phyloP scores from a whole-genome alignment of 169 alveolate genomes.

The Eimeria mitis region DNA sequence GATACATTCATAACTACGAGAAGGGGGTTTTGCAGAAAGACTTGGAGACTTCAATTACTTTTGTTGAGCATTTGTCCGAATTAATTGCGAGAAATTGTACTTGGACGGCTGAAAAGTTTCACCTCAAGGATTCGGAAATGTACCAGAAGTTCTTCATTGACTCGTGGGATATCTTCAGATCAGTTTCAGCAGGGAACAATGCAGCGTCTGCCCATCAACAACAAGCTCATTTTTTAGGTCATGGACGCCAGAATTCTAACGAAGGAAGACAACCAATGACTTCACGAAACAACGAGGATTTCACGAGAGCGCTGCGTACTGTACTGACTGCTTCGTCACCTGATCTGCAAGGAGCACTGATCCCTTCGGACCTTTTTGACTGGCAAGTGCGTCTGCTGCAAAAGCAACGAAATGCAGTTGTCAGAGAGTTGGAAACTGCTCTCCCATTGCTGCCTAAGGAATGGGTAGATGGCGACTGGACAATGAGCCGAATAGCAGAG shows the following conservation, averaged over 20 bases:
- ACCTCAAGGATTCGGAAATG: conserved; percentile 45
- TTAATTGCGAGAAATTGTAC: conserved; percentile 25
- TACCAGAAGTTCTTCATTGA: conserved; percentile 45
- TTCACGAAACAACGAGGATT: not conserved
- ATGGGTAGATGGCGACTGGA: conserved; percentile 38
- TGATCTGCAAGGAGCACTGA: conserved; percentile 8
- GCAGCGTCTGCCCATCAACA: not conserved
- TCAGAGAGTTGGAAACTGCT: conserved; percentile 3
- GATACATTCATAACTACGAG: conserved; percentile 25
- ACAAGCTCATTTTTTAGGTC: not conserved
- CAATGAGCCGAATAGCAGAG: not conserved
- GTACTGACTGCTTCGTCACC: conserved; percentile 20
- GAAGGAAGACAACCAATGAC: not conserved
- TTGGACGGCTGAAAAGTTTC: not conserved
- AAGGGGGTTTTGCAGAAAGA: conserved; percentile 18
- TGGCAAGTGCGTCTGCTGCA: conserved; percentile 61
- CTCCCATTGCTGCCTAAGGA: conserved; percentile 10
- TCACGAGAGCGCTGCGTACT: not conserved
- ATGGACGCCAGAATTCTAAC: not conserved
- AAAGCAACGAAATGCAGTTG: conserved; percentile 30
- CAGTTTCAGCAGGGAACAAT: not conserved
- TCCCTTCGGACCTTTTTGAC: conserved; percentile 50
- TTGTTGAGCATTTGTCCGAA: conserved; percentile 13
- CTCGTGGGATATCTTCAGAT: not conserved
- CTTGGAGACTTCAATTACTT: conserved; percentile 18